phyloP scores from a whole-genome alignment of 257 asterid species.

The Salvia rosmarinus region DNA sequence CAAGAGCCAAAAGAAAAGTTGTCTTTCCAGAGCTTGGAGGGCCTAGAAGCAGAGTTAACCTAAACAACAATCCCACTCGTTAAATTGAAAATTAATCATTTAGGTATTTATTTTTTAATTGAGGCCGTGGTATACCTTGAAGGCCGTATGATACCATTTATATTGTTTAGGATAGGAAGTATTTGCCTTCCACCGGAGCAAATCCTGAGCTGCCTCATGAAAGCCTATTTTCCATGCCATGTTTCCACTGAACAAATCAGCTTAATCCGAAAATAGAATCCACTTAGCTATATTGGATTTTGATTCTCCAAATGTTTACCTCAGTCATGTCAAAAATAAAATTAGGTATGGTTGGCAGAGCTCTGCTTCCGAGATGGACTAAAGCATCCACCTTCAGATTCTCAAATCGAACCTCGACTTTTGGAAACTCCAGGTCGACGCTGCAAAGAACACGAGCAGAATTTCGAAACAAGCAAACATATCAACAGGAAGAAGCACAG shows the following conservation, averaged over 20 bases:
- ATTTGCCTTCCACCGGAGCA: conserved; percentile 57
- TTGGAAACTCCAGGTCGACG: conserved; percentile 65
- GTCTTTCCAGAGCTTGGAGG: conserved; percentile 91
- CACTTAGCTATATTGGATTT: conserved; percentile 13
- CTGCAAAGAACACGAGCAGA: conserved; percentile 40
- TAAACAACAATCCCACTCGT: conserved; percentile 38
- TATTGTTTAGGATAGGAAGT: conserved; percentile 55
- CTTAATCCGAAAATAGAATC: conserved; percentile 3
- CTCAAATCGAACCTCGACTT: conserved; percentile 69
- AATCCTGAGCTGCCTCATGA: conserved; percentile 60
- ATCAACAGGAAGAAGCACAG: not conserved
- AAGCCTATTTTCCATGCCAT: conserved; percentile 44
- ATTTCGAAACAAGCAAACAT: conserved; percentile 20
- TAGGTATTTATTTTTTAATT: not conserved
- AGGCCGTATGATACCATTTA: conserved; percentile 64
- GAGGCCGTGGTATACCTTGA: conserved; percentile 50
- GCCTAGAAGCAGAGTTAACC: conserved; percentile 79
- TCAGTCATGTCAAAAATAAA: conserved; percentile 69
- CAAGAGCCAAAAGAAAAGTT: conserved; percentile 83
- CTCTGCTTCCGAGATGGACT: conserved; percentile 73
- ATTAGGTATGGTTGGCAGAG: conserved; percentile 78
- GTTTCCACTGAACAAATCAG: conserved; percentile 34
- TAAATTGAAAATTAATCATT: conserved; percentile 3
- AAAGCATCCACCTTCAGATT: conserved; percentile 64
- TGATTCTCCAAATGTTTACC: conserved; percentile 42